Evolutionary conservation across 2,329 filamentous ascomycete species (phyloP), one percentile per base, ranked within the genome.

Genomic region (Dryadomyces quercivorus): DNA sequence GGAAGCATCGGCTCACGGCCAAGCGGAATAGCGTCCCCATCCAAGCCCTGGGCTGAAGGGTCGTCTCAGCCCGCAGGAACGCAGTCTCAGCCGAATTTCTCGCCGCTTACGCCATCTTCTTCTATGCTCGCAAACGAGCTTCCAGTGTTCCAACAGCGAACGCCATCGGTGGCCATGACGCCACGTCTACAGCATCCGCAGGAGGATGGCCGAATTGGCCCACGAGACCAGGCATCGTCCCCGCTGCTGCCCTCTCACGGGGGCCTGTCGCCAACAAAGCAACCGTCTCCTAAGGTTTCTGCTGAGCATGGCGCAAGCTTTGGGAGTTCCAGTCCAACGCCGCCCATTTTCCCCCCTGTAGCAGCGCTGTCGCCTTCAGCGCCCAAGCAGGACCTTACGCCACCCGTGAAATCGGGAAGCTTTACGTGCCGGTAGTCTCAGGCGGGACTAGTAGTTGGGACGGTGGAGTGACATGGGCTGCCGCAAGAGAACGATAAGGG

Each of bases 281-380:
- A 75, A 40, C 12, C 10, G 53, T 77, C 75, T 16, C 73, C 75
- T 22, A 68, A 70, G 20, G 65, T 67, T n/a, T 61, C 63, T 42
- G 63, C 64, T 26, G 60, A 64, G 53, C 57, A 63, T 54, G 57
- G 36, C 9, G 65, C 60, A 50, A 61, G 63, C 46, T 52, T 61
- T 61, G 51, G 64, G 57, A 56, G 59, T 54, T 63, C 59, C n/a
- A 64, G 63, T 52, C 65, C 63, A 5, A 60, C 67, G 18, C 64
- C 70, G 15, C 69, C 76, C 0, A 72, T 83, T 22, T 67, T 85
- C 2, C 82, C 81, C 5, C 81, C 81, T 0, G 66, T 75, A 2
- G 73, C 78, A 44, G 71, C 77, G 1, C 64, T 86, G 50, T 76
- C 79, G 10, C 82, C 82, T 0, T 79, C 75, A 45, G 75, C 77